A percentile compares a stretch with the other conserved stretches of the same genome.
phyloP scores from a whole-genome alignment of 805 yeast species.

The Yarrowia deformans region DNA sequence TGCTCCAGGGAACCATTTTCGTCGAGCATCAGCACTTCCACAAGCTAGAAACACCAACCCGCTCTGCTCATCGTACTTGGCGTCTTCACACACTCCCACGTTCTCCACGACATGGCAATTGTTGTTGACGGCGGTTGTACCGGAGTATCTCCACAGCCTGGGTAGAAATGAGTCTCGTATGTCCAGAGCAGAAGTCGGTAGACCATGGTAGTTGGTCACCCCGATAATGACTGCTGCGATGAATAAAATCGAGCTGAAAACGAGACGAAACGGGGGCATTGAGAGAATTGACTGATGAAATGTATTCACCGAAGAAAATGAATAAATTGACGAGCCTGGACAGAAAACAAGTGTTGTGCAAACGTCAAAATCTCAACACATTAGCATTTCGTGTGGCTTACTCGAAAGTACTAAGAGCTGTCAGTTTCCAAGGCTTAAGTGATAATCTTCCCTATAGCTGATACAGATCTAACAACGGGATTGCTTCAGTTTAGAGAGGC shows the following conservation, averaged over 20 bases:
- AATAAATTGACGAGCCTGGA: no score
- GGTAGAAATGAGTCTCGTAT: conserved; percentile 23
- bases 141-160: conserved; percentile 20
- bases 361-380: no score
- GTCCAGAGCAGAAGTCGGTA: conserved; percentile 12
- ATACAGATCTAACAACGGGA: no score
- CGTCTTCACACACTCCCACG: conserved; percentile 27
- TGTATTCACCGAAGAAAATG: no score
- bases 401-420: no score
- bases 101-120: conserved; percentile 12
- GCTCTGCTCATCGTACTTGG: conserved; percentile 26
- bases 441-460: no score
- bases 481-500: no score
- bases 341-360: no score
- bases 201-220: conserved; percentile 15
- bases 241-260: background rate
- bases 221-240: conserved; percentile 18
- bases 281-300: background rate
- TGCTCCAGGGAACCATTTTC: conserved; percentile 24
- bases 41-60: conserved; percentile 26
- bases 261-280: background rate
- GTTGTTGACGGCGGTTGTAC: conserved; percentile 11
- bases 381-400: no score
- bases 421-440: no score
- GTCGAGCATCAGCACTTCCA: background rate